Base-by-base conservation (phyloP, 148 eudicot species). In the Heliosperma pusillum region DNA sequence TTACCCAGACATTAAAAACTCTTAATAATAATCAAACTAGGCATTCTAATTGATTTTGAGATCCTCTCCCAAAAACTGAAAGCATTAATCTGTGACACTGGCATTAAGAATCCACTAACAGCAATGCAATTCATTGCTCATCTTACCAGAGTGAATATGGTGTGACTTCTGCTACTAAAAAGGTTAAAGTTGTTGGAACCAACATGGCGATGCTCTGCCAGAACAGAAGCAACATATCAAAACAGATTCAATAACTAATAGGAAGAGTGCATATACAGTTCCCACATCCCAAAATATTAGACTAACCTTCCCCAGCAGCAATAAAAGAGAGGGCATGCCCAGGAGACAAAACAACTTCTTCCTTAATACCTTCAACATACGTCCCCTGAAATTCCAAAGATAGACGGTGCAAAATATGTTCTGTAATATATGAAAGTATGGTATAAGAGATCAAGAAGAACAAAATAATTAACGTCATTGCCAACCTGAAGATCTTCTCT, bases 271-370 rank as follows among this genome's bases (percentile, higher is more conserved):
- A 50, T 15, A 33, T 24, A 61, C 26, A 64, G 63, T 67, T 61
- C 45, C 42, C 56, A 60, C 17, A 61, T 58, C 67, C 21, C 25
- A 68, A 70, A 76, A 62, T 61, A 26, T 65, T 6, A 27, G 40
- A 80, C 36, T 42, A 84, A 95, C 99, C 99, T 92, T 95, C 99
- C 59, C 99, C 99, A 29, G 99, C 91, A 79, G 99, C 99, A 79
- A 95, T 95, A 70, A 95, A 92, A 70, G 99, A 95, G 73, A 95
- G 93, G 40, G 91, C 97, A 80, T 95, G 99, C 68, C 99, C 97
- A 74, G 99, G 99, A 72, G 99, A 95, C 79, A 95, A 82, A 81
- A 95, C 99, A 81, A 95, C 97, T 87, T 95, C 99, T 82, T 95
- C 99, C 79, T 95, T 95, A 68, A 95, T 92, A 30, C 99, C 99